Conservation (phyloP, 305 asterid species). For the Nicotiana rustica region DNA sequence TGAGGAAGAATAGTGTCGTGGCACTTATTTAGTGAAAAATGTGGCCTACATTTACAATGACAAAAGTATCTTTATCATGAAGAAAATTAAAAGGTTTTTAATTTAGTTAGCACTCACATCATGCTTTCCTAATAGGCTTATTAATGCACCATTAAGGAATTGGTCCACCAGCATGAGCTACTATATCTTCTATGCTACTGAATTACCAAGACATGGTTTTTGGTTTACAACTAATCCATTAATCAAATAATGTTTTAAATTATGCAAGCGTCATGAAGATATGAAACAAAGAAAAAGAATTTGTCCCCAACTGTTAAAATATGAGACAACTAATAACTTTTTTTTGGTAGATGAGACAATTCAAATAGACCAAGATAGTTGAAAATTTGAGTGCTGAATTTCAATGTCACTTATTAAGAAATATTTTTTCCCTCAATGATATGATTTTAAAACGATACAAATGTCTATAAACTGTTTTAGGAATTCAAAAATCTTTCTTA, state of each 20-base stretch:
- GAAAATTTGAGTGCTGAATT: too few relatives aligned
- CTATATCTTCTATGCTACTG: not conserved
- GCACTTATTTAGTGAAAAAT: not conserved
- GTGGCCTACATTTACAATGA: not conserved
- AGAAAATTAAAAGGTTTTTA: constrained; percentile 1
- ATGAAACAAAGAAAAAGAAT: not conserved
- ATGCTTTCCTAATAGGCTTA: not conserved
- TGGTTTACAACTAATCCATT: not conserved
- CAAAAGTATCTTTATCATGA: not conserved
- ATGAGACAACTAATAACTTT: too few relatives aligned
- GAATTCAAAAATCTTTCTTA: too few relatives aligned
- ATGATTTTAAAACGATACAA: too few relatives aligned
- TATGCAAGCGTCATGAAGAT: not conserved
- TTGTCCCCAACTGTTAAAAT: not conserved
- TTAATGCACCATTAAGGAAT: not conserved
- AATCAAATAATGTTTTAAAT: not conserved
- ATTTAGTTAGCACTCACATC: constrained; percentile 26
- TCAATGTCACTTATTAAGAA: too few relatives aligned
- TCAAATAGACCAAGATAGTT: too few relatives aligned
- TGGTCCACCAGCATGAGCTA: not conserved
- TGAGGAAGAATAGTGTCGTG: too few relatives aligned
- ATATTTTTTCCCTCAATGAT: too few relatives aligned
- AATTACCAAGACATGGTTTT: not conserved
- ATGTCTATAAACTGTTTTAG: too few relatives aligned
- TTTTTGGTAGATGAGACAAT: too few relatives aligned